These are phyloP conservation scores for Aureoboletus auriporus DNA, from an alignment of 768 basidiomycete species.

Conservation along the genomic window DNA sequence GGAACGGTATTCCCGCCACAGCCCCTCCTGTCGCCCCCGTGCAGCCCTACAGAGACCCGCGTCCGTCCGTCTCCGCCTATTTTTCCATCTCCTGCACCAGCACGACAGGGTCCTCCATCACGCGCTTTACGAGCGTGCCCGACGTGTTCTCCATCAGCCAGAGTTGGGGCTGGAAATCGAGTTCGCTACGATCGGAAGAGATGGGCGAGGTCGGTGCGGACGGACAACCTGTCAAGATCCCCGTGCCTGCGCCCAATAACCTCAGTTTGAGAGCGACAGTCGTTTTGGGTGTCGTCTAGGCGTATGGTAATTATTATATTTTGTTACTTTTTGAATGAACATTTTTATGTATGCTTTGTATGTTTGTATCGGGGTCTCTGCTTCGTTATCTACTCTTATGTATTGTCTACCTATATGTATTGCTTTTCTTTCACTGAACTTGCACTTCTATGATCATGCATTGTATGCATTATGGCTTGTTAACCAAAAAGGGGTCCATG, in stretches of 20 bases:
- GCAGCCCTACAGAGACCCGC: slow-evolving; percentile 75
- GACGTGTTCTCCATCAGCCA: slow-evolving; percentile 82
- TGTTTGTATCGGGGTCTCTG: not conserved
- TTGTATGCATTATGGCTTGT: no score
- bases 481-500: no score
- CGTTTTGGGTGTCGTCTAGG: slow-evolving; percentile 68
- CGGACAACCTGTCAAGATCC: slow-evolving; percentile 28
- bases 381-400: not conserved
- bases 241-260: slow-evolving; percentile 33
- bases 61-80: slow-evolving; percentile 68
- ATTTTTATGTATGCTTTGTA: slow-evolving; percentile 2
- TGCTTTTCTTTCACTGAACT: no score
- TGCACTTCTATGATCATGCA: no score
- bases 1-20: slow-evolving; percentile 36
- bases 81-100: slow-evolving; percentile 83
- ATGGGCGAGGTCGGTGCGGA: slow-evolving; percentile 38
- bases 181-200: slow-evolving; percentile 48
- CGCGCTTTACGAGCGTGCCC: slow-evolving; percentile 80
- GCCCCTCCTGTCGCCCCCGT: slow-evolving; percentile 44
- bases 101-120: slow-evolving; percentile 76
- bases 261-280: slow-evolving; percentile 77
- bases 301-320: no score
- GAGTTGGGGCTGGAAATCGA: slow-evolving; percentile 92
- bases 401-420: no score
- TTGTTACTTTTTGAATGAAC: no score